Conservation (phyloP, 2,329 filamentous ascomycete species). For the Colletotrichum tanaceti region DNA sequence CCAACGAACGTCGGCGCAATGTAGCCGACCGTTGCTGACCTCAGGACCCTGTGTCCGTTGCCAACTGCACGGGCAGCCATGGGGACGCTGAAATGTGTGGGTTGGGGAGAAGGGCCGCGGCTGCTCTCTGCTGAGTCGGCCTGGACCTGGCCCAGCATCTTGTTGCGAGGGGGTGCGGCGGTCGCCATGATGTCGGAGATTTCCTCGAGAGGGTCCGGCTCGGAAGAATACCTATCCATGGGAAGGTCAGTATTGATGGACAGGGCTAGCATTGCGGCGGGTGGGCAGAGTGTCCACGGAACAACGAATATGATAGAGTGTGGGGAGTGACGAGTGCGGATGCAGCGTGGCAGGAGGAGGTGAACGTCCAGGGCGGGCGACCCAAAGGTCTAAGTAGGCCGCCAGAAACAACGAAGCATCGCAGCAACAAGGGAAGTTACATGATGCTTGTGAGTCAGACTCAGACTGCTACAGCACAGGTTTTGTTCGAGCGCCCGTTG, state of each 20-base stretch:
- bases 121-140: slow-evolving; percentile 54
- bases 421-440: slow-evolving; percentile 37
- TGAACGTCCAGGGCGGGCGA: slow-evolving; percentile 12
- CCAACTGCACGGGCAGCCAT: slow-evolving; percentile 62
- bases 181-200: slow-evolving; percentile 48
- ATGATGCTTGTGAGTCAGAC: slow-evolving; percentile 37
- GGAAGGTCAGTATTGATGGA: slow-evolving; percentile 55
- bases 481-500: slow-evolving; percentile 28
- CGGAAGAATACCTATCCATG: slow-evolving; percentile 55
- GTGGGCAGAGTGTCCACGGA: slow-evolving; percentile 16
- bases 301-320: background rate
- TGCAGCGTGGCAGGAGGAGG: background rate
- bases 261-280: slow-evolving; percentile 52
- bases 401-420: slow-evolving; percentile 30
- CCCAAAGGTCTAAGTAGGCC: slow-evolving; percentile 33
- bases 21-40: slow-evolving; percentile 93
- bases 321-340: background rate
- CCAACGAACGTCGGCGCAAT: slow-evolving; percentile 94
- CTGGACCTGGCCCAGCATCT: slow-evolving; percentile 56
- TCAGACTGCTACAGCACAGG: slow-evolving; percentile 28
- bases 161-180: slow-evolving; percentile 52
- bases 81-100: slow-evolving; percentile 83
- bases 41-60: slow-evolving; percentile 79
- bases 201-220: slow-evolving; percentile 53
- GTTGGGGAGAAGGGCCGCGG: slow-evolving; percentile 85